Percentiles rank a stretch among this genome's conserved stretches.
These are phyloP conservation scores for Vairimorpha necatrix DNA, from an alignment of 371 early-diverging fungal genomes.

Conservation along the genomic window DNA sequence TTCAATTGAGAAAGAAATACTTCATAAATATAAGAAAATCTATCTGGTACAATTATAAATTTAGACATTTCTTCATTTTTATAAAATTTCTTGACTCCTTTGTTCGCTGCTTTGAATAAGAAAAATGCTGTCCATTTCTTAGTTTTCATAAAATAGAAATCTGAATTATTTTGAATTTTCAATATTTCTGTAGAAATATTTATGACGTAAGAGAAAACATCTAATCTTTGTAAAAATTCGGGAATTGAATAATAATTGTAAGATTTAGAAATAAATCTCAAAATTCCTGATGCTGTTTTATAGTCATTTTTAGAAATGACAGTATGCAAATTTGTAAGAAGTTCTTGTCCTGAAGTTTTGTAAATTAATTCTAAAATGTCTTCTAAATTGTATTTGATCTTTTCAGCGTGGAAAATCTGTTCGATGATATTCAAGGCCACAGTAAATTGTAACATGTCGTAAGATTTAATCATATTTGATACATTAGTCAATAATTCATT, in stretches of 20 bases:
- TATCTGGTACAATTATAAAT: slow-evolving; percentile 18
- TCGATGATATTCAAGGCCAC: slow-evolving; percentile 27
- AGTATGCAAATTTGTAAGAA: slow-evolving; percentile 31
- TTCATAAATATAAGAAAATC: slow-evolving; percentile 20
- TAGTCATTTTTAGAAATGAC: slow-evolving; percentile 32
- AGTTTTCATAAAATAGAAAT: slow-evolving; percentile 20
- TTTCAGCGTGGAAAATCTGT: slow-evolving; percentile 39
- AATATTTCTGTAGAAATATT: slow-evolving; percentile 43
- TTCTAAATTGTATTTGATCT: slow-evolving; percentile 49
- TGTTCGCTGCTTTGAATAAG: slow-evolving; percentile 54
- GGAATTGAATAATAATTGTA: slow-evolving; percentile 61
- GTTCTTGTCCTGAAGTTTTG: slow-evolving; percentile 33
- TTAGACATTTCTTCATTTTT: slow-evolving; percentile 44
- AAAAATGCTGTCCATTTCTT: slow-evolving; percentile 60
- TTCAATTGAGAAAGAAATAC: slow-evolving; percentile 19
- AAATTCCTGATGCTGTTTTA: slow-evolving; percentile 32
- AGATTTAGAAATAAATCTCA: slow-evolving; percentile 55
- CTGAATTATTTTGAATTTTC: slow-evolving; percentile 19
- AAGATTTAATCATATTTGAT: slow-evolving; percentile 1
- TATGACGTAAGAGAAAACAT: slow-evolving; percentile 40
- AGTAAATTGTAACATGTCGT: neutral
- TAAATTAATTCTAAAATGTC: slow-evolving; percentile 41
- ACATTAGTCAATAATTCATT: slow-evolving; percentile 6
- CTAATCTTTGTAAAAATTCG: slow-evolving; percentile 19
- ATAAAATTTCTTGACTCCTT: slow-evolving; percentile 61